These are phyloP conservation scores for Psilocybe sp. DNA, from an alignment of 768 basidiomycete genomes.

Conservation along the genomic window DNA sequence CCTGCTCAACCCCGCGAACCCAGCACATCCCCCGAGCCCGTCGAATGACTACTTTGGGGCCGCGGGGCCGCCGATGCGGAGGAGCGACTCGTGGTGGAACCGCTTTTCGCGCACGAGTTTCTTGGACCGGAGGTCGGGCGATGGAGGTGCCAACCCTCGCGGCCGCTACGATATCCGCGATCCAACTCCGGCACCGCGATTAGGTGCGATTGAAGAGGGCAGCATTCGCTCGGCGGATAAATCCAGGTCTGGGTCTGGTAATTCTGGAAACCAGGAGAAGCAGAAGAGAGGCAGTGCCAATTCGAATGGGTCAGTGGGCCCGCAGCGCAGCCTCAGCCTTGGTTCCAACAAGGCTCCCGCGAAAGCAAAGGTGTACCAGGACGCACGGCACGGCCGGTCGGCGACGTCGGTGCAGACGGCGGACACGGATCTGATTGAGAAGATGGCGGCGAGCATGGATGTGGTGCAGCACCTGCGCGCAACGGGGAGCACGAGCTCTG, in stretches of 20 bases:
- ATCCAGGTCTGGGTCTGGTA: too few species aligned
- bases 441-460: conserved; percentile 64
- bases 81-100: conserved; percentile 78
- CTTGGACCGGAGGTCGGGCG: conserved; percentile 54
- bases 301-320: background rate
- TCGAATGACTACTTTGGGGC: background rate
- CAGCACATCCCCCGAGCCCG: too few species aligned
- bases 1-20: too few species aligned
- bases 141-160: conserved; percentile 19
- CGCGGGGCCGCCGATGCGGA: conserved; percentile 47
- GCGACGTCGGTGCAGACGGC: conserved; percentile 60
- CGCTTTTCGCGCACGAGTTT: conserved; percentile 67
- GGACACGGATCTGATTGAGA: conserved; percentile 66
- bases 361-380: conserved; percentile 23
- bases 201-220: conserved; percentile 58
- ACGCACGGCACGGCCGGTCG: conserved; percentile 40
- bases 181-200: conserved; percentile 71
- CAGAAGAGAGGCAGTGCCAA: conserved; percentile 13
- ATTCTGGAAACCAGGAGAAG: conserved; percentile 5
- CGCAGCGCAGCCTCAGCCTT: background rate
- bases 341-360: conserved; percentile 4
- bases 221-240: conserved; percentile 30
- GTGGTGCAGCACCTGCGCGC: conserved; percentile 52
- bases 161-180: conserved; percentile 63
- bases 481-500: conserved; percentile 26